Conservation (phyloP, 495 filamentous ascomycete species). For the Cercophora sp. region DNA sequence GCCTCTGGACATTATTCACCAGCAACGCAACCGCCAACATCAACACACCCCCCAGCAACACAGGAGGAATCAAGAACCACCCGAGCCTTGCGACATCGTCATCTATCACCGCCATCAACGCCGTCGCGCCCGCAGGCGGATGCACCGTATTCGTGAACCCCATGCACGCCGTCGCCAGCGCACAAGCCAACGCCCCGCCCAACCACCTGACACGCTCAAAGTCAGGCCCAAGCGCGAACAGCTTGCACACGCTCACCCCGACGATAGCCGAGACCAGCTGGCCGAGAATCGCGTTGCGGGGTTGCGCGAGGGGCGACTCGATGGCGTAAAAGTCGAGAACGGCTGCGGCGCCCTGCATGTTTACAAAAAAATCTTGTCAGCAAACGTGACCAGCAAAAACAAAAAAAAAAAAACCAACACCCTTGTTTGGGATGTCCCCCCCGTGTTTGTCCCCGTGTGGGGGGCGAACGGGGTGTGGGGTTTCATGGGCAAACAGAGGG, state of each 20-base stretch:
- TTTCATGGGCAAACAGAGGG: not conserved
- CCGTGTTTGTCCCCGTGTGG: too few species aligned
- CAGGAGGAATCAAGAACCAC: conserved; percentile 68
- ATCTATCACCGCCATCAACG: conserved; percentile 69
- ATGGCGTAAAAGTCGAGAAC: conserved; percentile 70
- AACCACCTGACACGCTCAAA: conserved; percentile 60
- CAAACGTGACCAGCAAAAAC: too few species aligned
- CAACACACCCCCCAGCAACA: conserved; percentile 60
- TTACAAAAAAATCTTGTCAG: too few species aligned
- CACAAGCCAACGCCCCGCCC: conserved; percentile 66
- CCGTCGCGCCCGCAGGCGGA: conserved; percentile 85
- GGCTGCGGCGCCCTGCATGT: conserved; percentile 74
- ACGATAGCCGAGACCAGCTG: conserved; percentile 65
- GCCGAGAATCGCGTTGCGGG: conserved; percentile 69
- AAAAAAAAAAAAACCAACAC: too few species aligned
- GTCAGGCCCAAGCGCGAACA: conserved; percentile 58
- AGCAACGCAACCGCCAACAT: conserved; percentile 65
- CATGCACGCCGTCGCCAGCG: conserved; percentile 67
- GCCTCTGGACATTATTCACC: conserved; percentile 71
- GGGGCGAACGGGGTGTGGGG: not conserved
- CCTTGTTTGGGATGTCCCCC: too few species aligned
- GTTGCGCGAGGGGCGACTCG: conserved; percentile 80
- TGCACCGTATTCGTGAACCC: conserved; percentile 73
- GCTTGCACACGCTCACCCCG: conserved; percentile 62
- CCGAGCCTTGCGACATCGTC: conserved; percentile 54